phyloP scores from a whole-genome alignment of 176 grass and related monocot genomes.

The Lolium perenne region DNA sequence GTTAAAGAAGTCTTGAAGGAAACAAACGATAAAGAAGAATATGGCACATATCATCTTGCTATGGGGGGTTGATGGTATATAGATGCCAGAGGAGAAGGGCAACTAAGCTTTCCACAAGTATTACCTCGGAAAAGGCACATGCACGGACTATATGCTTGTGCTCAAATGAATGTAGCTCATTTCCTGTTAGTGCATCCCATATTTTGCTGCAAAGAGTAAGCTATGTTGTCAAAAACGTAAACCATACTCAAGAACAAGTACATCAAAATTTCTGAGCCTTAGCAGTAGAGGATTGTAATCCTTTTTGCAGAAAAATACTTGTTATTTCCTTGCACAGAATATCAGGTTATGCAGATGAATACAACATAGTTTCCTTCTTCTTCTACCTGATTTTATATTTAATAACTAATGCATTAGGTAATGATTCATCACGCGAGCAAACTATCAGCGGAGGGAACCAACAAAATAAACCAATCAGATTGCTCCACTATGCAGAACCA shows the following conservation, averaged over 20 bases:
- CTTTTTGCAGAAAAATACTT: not conserved
- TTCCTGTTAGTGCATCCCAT: slow-evolving; percentile 93
- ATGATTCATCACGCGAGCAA: not conserved
- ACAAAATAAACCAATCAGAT: not conserved
- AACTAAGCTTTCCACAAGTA: not conserved
- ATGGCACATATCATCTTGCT: not conserved
- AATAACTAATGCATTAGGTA: not conserved
- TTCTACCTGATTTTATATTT: slow-evolving; percentile 3
- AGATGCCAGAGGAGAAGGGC: not conserved
- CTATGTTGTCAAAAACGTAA: slow-evolving; percentile 15
- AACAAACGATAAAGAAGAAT: not conserved
- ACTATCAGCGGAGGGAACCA: not conserved
- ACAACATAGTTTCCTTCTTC: not conserved
- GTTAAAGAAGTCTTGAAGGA: not conserved
- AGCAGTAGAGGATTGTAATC: not conserved
- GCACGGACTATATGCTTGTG: slow-evolving; percentile 98
- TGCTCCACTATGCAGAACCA: slow-evolving; percentile 1
- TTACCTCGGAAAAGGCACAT: slow-evolving; percentile 97
- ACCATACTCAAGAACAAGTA: slow-evolving; percentile 12
- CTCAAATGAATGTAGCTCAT: slow-evolving; percentile 92
- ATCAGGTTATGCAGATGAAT: not conserved
- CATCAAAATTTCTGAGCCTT: slow-evolving; percentile 8
- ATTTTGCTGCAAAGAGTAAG: slow-evolving; percentile 73
- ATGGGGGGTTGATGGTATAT: not conserved
- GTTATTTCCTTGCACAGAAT: not conserved